Conservation (phyloP, 345 rosid genomes). For the Isatis tinctoria region DNA sequence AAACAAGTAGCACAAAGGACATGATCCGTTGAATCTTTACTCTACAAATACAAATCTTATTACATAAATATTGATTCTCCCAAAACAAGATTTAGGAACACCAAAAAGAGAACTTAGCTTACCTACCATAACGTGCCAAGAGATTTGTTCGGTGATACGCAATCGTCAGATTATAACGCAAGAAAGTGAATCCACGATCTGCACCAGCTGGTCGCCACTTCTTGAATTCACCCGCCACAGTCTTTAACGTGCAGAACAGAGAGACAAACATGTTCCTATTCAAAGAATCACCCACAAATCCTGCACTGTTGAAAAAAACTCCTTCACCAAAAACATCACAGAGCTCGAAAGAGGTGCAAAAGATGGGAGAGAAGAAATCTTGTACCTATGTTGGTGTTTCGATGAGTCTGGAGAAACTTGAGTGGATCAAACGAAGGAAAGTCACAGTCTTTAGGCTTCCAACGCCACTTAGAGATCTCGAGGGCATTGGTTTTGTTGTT, state of each 20-base stretch:
- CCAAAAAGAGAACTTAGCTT: slow-evolving; percentile 37
- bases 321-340: no score
- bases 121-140: slow-evolving; percentile 91
- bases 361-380: background rate
- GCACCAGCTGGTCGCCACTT: slow-evolving; percentile 97
- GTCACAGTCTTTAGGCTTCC: slow-evolving; percentile 67
- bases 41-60: background rate
- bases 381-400: slow-evolving; percentile 67
- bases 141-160: slow-evolving; percentile 95
- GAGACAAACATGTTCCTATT: slow-evolving; percentile 97
- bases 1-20: background rate
- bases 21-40: background rate
- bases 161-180: slow-evolving; percentile 72
- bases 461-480: slow-evolving; percentile 74
- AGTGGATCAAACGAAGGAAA: slow-evolving; percentile 64
- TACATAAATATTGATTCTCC: no score
- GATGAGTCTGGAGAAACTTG: slow-evolving; percentile 45
- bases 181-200: slow-evolving; percentile 90
- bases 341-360: no score
- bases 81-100: background rate
- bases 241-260: slow-evolving; percentile 68
- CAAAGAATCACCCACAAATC: slow-evolving; percentile 91
- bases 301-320: slow-evolving; percentile 59
- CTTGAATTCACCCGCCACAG: slow-evolving; percentile 52
- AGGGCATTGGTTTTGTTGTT: slow-evolving; percentile 58